These are phyloP conservation scores for Hemileccinum rubropunctum DNA, from an alignment of 768 basidiomycete species.

Conservation along the genomic window DNA sequence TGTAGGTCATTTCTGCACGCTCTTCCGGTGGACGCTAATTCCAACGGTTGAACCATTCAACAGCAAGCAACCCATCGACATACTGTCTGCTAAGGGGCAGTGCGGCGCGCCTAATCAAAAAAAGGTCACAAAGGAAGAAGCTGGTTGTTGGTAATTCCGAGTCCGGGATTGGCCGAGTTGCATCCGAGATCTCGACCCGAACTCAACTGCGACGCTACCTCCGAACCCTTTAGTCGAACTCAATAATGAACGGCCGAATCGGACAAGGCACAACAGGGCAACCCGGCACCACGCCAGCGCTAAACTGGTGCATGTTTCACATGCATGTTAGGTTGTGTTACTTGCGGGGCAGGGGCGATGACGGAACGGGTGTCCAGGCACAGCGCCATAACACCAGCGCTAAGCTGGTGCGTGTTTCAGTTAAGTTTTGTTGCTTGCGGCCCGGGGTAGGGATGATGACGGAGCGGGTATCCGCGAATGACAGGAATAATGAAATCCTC, in stretches of 20 bases:
- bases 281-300: neutral
- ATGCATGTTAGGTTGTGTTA: neutral
- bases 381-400: neutral
- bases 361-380: neutral
- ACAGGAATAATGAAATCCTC: neutral
- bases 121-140: neutral
- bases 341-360: neutral
- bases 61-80: too few relatives aligned
- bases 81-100: too few relatives aligned
- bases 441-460: neutral
- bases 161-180: neutral
- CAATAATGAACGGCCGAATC: neutral
- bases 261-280: neutral
- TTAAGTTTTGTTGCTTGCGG: neutral
- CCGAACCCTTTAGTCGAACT: neutral
- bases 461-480: neutral
- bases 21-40: too few relatives aligned
- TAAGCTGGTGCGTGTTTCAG: neutral
- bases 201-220: slow-evolving; percentile 5
- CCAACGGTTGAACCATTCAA: too few relatives aligned
- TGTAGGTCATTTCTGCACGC: too few relatives aligned
- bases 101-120: neutral
- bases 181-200: neutral
- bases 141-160: neutral
- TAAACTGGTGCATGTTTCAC: neutral